Evolutionary conservation across 345 rosid species (phyloP).

Genomic region (Eutrema yunnanense): DNA sequence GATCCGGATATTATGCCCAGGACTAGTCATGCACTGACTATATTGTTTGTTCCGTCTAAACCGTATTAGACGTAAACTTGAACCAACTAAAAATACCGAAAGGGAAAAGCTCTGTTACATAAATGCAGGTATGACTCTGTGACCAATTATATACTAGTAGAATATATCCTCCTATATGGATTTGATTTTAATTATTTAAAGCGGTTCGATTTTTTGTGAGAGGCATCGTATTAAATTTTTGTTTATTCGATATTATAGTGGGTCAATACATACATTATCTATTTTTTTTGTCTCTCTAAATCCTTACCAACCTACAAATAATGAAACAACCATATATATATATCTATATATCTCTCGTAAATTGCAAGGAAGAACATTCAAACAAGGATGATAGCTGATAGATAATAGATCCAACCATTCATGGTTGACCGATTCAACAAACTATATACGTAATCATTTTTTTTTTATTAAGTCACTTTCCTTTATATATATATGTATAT

Average conservation of each 20-base stretch:
- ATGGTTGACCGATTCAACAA: constrained; percentile 17
- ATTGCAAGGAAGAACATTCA: not conserved
- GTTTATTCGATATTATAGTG: not conserved
- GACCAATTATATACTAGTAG: not conserved
- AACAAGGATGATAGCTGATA: not conserved
- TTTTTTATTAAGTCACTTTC: not conserved
- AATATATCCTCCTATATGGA: not conserved
- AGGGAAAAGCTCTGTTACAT: not conserved
- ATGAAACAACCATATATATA: not conserved
- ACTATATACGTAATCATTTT: not conserved
- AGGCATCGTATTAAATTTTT: not conserved
- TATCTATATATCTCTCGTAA: not conserved
- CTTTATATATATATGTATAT: not conserved
- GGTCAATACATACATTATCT: not conserved
- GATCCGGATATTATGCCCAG: too few species aligned
- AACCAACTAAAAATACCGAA: not conserved
- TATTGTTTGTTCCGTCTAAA: not conserved
- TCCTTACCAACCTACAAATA: constrained; percentile 1
- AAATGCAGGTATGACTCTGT: not conserved
- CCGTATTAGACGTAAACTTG: not conserved
- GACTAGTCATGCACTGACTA: too few species aligned
- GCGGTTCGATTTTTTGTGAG: not conserved
- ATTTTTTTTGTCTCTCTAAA: not conserved
- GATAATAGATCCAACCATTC: not conserved
- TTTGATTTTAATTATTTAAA: not conserved